Evolutionary conservation across 1,284 basidiomycete genomes (phyloP), one percentile per base, ranked within the genome.

Genomic region (Thecaphora thlaspeos): DNA sequence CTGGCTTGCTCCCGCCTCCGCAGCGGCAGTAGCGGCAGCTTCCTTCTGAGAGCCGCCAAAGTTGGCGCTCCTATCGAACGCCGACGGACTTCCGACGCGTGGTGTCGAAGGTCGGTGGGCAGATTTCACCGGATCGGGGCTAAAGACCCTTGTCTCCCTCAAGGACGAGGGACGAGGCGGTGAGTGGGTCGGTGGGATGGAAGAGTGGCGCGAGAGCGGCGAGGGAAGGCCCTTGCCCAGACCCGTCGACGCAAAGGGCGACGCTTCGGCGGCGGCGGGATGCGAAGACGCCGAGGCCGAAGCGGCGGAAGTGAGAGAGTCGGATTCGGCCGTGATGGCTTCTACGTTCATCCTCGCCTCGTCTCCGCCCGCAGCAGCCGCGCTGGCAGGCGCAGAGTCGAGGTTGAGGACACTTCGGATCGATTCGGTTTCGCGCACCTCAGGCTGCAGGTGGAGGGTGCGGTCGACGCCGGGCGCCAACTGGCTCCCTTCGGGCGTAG

Each of bases 91-190:
- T 17, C 62, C 62, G 40, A 65, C 61, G 18, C 58, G 48, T 1
- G 62, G 58, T 14, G 62, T 57, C 7, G 24, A 46, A 0, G 62
- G 55, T 2, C 62, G 54, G 34, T 55, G 49, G 2, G 49, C 17
- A 4, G 57, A 55, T 38, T 65, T 65, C 14, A 65, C 62, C 17
- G 62, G 62, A 18, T 65, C 62, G 0, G 62, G 62, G 0, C 57
- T 61, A 36, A 63, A 48, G 40, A 62, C 46, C 32, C 51, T 47
- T 8, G 46, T 49, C 24, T 62, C 51, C 10, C 32, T 8, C 32
- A 34, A 14, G 10, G 32, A 34, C 32, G 32, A 34, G 3, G 32
- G 12, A 15, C 32, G 32, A 4, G 32, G 32, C 32, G 32, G 32
- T 3, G 32, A 34, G 32, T 34, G 32, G 11, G 32, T 8, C 8